phyloP scores from a whole-genome alignment of 441 rosid genomes.

The Euphorbia corollata region DNA sequence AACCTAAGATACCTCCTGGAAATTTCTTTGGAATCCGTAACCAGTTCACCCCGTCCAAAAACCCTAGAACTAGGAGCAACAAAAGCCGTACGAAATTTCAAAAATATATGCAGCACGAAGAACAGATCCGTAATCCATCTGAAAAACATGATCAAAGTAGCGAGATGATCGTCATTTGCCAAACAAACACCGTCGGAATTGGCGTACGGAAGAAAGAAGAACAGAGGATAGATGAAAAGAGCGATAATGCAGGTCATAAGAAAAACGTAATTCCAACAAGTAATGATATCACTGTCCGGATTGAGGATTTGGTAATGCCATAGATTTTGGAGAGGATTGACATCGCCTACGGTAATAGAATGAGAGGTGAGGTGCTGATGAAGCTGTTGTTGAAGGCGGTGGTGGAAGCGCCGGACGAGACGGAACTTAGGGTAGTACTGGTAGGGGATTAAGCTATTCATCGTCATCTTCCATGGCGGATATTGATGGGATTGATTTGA shows the following conservation, averaged over 20 bases:
- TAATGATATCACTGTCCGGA: constrained; percentile 60
- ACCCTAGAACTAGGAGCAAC: constrained; percentile 68
- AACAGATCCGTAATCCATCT: constrained; percentile 58
- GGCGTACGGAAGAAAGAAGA: constrained; percentile 55
- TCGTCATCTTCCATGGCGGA: neutral
- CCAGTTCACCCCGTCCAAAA: constrained; percentile 86
- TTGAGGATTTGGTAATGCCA: constrained; percentile 60
- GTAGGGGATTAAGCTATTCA: neutral
- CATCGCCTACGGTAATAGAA: constrained; percentile 24
- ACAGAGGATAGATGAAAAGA: constrained; percentile 77
- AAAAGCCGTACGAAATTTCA: constrained; percentile 72
- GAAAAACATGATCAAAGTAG: constrained; percentile 47
- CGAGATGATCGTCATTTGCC: constrained; percentile 35
- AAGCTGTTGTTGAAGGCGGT: constrained; percentile 11
- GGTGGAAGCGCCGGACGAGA: constrained; percentile 5
- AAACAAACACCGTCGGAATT: constrained; percentile 42
- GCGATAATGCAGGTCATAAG: constrained; percentile 66
- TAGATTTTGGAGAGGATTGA: constrained; percentile 38
- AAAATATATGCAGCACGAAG: constrained; percentile 53
- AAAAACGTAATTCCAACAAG: constrained; percentile 69
- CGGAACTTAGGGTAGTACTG: constrained; percentile 13
- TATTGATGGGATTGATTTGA: neutral
- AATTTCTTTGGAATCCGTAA: constrained; percentile 56
- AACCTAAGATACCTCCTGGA: constrained; percentile 59
- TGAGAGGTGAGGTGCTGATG: constrained; percentile 27